These are phyloP conservation scores for Aphanomyces stellatus DNA, from an alignment of 352 stramenopile genomes.

Conservation along the genomic window DNA sequence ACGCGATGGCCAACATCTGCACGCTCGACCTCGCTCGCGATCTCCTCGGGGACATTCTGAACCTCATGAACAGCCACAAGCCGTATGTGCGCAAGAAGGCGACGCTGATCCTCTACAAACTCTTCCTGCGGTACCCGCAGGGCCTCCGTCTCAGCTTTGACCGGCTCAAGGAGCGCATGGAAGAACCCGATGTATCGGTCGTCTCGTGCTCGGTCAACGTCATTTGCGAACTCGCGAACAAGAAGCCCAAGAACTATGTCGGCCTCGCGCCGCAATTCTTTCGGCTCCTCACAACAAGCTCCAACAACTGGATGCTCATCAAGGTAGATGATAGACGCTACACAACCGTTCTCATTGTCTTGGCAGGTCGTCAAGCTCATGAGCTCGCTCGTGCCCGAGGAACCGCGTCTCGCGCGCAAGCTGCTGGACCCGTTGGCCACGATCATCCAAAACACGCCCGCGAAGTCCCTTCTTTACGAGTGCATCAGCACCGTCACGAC, in stretches of 20 bases:
- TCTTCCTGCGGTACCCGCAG: conserved; percentile 98
- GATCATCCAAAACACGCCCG: conserved; percentile 95
- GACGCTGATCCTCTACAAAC: conserved; percentile 97
- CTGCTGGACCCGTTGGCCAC: conserved; percentile 95
- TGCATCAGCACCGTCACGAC: conserved; percentile 96
- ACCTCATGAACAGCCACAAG: conserved; percentile 89
- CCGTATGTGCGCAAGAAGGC: conserved; percentile 98
- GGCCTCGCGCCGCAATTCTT: conserved; percentile 97
- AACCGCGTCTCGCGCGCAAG: conserved; percentile 96
- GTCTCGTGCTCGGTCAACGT: conserved; percentile 98
- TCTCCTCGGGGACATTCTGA: conserved; percentile 85
- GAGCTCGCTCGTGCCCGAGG: conserved; percentile 93
- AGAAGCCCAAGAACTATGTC: conserved; percentile 99
- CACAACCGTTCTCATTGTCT: background rate
- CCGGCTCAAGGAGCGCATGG: conserved; percentile 93
- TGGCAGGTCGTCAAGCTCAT: conserved; percentile 96
- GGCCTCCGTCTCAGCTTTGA: conserved; percentile 97
- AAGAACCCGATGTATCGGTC: conserved; percentile 93
- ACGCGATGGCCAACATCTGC: conserved; percentile 98
- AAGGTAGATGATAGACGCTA: conserved; percentile 48
- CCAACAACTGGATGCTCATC: conserved; percentile 99
- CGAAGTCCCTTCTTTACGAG: conserved; percentile 98
- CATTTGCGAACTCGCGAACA: conserved; percentile 98
- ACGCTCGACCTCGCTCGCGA: conserved; percentile 95
- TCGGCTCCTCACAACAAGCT: conserved; percentile 93